phyloP scores from a whole-genome alignment of 352 stramenopile genomes.

The Lagenidium giganteum region DNA sequence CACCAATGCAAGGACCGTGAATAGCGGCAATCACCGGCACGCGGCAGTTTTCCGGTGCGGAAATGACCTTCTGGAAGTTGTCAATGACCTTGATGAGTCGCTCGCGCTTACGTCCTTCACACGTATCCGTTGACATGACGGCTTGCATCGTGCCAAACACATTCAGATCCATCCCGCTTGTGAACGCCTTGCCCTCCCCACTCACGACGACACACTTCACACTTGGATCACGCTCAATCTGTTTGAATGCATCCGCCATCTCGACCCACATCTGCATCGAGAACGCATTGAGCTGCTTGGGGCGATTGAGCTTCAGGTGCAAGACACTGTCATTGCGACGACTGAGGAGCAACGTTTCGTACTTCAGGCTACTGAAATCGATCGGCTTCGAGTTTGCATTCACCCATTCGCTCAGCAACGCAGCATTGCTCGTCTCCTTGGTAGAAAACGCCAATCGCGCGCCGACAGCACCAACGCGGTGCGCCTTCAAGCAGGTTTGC shows the following conservation, averaged over 20 bases:
- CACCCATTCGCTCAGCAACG: too few relatives aligned
- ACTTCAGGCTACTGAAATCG: too few relatives aligned
- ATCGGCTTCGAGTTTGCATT: slow-evolving; percentile 14
- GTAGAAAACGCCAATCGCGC: too few relatives aligned
- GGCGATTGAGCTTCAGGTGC: slow-evolving; percentile 67
- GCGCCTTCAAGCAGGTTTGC: too few relatives aligned
- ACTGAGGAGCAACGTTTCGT: slow-evolving; percentile 36
- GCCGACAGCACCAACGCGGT: too few relatives aligned
- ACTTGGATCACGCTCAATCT: slow-evolving; percentile 42
- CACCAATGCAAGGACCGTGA: slow-evolving; percentile 67
- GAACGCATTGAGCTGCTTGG: slow-evolving; percentile 69
- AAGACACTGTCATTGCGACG: slow-evolving; percentile 32
- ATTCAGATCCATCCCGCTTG: slow-evolving; percentile 76
- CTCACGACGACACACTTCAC: slow-evolving; percentile 59
- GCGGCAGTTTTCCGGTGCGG: slow-evolving; percentile 60
- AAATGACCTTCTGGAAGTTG: slow-evolving; percentile 68
- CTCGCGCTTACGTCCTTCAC: slow-evolving; percentile 69
- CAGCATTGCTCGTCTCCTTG: too few relatives aligned
- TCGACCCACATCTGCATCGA: slow-evolving; percentile 83
- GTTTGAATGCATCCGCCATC: slow-evolving; percentile 45
- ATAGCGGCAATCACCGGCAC: slow-evolving; percentile 72
- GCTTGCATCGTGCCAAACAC: slow-evolving; percentile 72
- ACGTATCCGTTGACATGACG: slow-evolving; percentile 36
- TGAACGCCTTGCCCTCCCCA: slow-evolving; percentile 57
- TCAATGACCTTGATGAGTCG: slow-evolving; percentile 55